A percentile compares a stretch with the other conserved stretches of the same genome.
Evolutionary conservation across 129 eudicot species (phyloP).

Genomic region (Artemisia annua): DNA sequence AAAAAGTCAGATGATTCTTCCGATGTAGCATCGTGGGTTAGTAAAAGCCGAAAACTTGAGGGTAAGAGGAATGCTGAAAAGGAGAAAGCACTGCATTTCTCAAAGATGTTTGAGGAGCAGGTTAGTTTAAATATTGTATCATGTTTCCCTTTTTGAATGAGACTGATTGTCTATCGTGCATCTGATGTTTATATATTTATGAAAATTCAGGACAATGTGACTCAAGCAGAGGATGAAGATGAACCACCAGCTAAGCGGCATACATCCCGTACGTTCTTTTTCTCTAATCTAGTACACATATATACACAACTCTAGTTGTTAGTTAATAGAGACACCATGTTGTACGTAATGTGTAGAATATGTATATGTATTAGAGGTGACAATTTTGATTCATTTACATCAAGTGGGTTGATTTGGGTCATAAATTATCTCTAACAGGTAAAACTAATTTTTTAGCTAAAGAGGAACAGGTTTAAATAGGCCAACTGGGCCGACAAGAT

Average conservation of each 20-base stretch:
- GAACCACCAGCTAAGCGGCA: constrained; percentile 40
- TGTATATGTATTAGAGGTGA: too few relatives aligned
- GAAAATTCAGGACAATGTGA: constrained; percentile 66
- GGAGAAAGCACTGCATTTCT: constrained; percentile 77
- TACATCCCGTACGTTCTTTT: constrained; percentile 44
- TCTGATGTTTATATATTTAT: constrained; percentile 15
- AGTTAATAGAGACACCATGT: too few relatives aligned
- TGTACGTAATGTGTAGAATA: too few relatives aligned
- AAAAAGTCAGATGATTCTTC: constrained; percentile 65
- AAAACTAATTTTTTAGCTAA: too few relatives aligned
- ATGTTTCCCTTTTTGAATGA: constrained; percentile 3
- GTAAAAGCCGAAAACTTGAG: constrained; percentile 79
- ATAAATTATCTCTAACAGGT: too few relatives aligned
- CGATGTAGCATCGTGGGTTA: constrained; percentile 81
- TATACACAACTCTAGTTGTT: background rate
- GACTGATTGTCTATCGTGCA: constrained; percentile 9
- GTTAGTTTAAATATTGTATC: constrained; percentile 31
- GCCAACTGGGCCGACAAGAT: too few relatives aligned
- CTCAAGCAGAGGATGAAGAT: constrained; percentile 68
- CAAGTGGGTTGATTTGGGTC: too few relatives aligned
- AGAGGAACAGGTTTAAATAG: too few relatives aligned
- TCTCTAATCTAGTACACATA: background rate
- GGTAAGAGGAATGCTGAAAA: constrained; percentile 67
- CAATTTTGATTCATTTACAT: too few relatives aligned
- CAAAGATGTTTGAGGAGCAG: constrained; percentile 93